Evolutionary conservation across 1,139 yeast genomes (phyloP).

Genomic region (Blastobotrys apis): DNA sequence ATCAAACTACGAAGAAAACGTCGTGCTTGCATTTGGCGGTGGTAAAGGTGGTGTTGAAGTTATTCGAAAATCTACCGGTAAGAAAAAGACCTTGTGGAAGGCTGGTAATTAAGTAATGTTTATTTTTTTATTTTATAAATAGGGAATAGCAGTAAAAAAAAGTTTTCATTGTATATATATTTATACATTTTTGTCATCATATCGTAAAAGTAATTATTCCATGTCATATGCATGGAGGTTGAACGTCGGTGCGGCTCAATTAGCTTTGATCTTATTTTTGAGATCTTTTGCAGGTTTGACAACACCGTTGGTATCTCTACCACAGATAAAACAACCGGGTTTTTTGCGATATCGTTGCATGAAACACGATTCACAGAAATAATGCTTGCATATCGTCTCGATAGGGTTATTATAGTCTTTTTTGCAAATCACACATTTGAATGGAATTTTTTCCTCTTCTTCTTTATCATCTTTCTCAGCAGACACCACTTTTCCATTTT

Average conservation of each 20-base stretch:
- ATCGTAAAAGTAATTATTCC: not conserved
- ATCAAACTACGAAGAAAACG: slow-evolving; percentile 30
- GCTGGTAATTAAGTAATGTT: slow-evolving; percentile 22
- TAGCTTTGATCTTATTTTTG: slow-evolving; percentile 8
- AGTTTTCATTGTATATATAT: not conserved
- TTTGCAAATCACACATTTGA: slow-evolving; percentile 62
- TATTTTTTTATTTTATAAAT: slow-evolving; percentile 3
- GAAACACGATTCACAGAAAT: slow-evolving; percentile 65
- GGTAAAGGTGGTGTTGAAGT: slow-evolving; percentile 36
- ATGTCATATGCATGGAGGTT: not conserved
- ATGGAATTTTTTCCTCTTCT: slow-evolving; percentile 43
- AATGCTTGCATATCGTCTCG: slow-evolving; percentile 60
- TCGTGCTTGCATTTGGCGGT: slow-evolving; percentile 36
- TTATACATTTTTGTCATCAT: too few relatives aligned
- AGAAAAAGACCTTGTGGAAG: slow-evolving; percentile 34
- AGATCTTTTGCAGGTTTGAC: slow-evolving; percentile 27
- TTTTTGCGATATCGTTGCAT: slow-evolving; percentile 45
- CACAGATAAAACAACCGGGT: slow-evolving; percentile 55
- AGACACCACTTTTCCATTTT: slow-evolving; percentile 1
- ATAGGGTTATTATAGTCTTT: slow-evolving; percentile 55
- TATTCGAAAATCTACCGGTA: slow-evolving; percentile 30
- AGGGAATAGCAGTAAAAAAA: not conserved
- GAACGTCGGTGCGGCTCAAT: not conserved
- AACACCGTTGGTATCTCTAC: slow-evolving; percentile 28
- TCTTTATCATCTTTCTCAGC: slow-evolving; percentile 17